These are phyloP conservation scores for Erysiphe neolycopersici DNA, from an alignment of 2,329 filamentous ascomycete genomes.

Conservation along the genomic window DNA sequence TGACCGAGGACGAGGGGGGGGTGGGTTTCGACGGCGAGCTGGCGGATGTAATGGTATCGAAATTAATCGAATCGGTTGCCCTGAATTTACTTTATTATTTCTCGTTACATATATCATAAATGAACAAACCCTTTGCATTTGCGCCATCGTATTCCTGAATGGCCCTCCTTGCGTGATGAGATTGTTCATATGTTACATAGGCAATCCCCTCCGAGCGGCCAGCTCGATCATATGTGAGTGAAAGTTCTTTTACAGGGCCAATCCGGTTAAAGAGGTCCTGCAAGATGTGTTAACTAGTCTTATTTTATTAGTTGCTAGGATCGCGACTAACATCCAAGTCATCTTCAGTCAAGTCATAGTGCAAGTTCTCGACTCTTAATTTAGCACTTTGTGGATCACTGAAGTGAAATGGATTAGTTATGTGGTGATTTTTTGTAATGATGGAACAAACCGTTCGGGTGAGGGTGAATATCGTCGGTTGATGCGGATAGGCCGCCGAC, in stretches of 20 bases:
- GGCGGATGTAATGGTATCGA: slow-evolving; percentile 27
- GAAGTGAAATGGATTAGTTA: too few species aligned
- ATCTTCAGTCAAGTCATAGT: slow-evolving; percentile 70
- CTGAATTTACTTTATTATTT: slow-evolving; percentile 15
- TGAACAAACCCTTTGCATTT: slow-evolving; percentile 47
- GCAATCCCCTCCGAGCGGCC: slow-evolving; percentile 70
- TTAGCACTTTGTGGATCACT: too few species aligned
- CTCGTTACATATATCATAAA: background rate
- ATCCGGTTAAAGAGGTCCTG: slow-evolving; percentile 63
- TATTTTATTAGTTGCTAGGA: too few species aligned
- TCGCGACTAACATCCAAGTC: slow-evolving; percentile 42
- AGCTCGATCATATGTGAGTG: slow-evolving; percentile 61
- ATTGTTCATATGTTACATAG: slow-evolving; percentile 51
- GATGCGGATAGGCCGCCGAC: too few species aligned
- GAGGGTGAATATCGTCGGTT: too few species aligned
- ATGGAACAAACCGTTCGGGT: too few species aligned
- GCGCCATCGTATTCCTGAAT: slow-evolving; percentile 65
- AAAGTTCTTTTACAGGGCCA: slow-evolving; percentile 40
- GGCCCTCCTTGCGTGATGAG: slow-evolving; percentile 45
- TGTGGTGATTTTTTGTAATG: too few species aligned
- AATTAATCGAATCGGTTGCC: slow-evolving; percentile 54
- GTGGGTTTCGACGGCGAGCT: slow-evolving; percentile 24
- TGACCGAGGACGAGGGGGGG: slow-evolving; percentile 22
- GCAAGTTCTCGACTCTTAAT: slow-evolving; percentile 47
- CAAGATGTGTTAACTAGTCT: slow-evolving; percentile 2